A percentile compares a stretch with the other conserved stretches of the same genome.
Evolutionary conservation across 306 rosid genomes (phyloP).

Genomic region (Macrotyloma uniflorum): DNA sequence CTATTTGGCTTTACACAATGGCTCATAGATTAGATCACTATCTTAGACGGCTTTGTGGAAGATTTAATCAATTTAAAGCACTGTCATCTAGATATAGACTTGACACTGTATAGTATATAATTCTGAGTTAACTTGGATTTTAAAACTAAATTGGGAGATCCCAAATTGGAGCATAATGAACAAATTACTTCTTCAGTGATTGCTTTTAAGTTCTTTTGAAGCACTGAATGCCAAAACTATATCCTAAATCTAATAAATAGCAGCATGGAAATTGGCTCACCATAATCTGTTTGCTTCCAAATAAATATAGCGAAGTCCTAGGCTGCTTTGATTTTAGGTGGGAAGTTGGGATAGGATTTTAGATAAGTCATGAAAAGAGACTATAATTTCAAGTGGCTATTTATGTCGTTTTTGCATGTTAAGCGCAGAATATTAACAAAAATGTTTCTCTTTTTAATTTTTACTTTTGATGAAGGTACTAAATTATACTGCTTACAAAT

Average conservation of each 20-base stretch:
- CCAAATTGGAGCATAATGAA: slow-evolving; percentile 17
- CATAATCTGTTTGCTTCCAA: slow-evolving; percentile 3
- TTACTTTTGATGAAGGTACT: slow-evolving; percentile 20
- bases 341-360: slow-evolving; percentile 21
- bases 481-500: background rate
- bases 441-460: background rate
- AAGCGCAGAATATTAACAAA: background rate
- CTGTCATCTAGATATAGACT: background rate
- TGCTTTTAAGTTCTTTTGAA: background rate
- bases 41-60: slow-evolving; percentile 13
- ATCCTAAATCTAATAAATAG: background rate
- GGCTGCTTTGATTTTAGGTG: slow-evolving; percentile 18
- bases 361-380: background rate
- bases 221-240: background rate
- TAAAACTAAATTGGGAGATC: background rate
- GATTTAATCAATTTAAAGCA: background rate
- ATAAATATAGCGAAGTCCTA: background rate
- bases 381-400: background rate
- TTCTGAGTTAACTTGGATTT: slow-evolving; percentile 11
- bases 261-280: background rate
- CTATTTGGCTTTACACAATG: background rate
- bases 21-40: slow-evolving; percentile 1
- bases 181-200: background rate
- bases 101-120: background rate
- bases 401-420: background rate